Evolutionary conservation across 257 asterid species (phyloP).

Genomic region (Solanum bulbocastanum): DNA sequence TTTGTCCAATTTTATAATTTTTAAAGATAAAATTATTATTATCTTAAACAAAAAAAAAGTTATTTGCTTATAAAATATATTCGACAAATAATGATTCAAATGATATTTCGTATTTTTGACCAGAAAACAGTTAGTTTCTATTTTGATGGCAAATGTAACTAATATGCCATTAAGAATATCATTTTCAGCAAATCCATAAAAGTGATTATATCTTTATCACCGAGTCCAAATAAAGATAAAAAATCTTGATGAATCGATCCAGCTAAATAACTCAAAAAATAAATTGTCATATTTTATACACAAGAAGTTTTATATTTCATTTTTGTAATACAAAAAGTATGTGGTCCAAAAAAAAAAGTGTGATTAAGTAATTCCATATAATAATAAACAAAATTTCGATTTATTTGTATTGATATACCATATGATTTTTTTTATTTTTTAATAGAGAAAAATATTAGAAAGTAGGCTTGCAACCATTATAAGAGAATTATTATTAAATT

Average conservation of each 20-base stretch:
- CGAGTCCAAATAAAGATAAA: not conserved
- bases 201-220: not conserved
- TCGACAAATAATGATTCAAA: not conserved
- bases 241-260: accelerated
- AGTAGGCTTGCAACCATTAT: not conserved
- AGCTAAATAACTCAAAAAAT: not conserved
- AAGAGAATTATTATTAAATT: not conserved
- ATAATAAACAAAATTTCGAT: not conserved
- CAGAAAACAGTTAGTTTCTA: not conserved
- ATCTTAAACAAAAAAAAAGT: not conserved
- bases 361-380: not conserved
- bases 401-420: not conserved
- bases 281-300: not conserved
- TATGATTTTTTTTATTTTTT: too few species aligned
- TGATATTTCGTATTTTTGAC: not conserved
- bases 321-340: not conserved
- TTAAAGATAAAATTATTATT: not conserved
- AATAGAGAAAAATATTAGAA: not conserved
- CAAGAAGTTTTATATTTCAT: not conserved
- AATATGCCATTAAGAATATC: not conserved
- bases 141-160: not conserved
- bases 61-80: not conserved
- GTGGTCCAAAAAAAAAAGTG: not conserved
- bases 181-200: not conserved
- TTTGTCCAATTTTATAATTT: not conserved